Percentiles rank a stretch among this genome's conserved stretches.
Evolutionary conservation across 2,329 filamentous ascomycete genomes (phyloP).

Genomic region (Endoconidiophora polonica): DNA sequence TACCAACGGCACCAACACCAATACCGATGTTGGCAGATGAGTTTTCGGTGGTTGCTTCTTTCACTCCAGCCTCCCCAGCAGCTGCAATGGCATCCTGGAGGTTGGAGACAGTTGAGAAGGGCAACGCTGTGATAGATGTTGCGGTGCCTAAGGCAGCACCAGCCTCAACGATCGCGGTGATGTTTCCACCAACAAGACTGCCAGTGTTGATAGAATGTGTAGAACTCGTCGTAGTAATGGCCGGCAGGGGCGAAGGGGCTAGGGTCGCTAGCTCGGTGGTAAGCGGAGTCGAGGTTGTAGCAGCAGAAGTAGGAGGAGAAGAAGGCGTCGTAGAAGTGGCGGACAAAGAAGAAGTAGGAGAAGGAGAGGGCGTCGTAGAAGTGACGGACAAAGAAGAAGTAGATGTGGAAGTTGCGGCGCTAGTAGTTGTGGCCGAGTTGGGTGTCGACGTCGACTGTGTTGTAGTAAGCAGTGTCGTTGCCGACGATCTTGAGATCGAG

Average conservation of each 20-base stretch:
- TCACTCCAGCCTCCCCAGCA: neutral
- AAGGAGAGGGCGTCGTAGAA: neutral
- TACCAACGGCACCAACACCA: slow-evolving; percentile 9
- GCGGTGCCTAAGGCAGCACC: neutral
- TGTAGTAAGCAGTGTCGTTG: neutral
- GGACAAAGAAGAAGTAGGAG: neutral
- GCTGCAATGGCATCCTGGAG: slow-evolving; percentile 6
- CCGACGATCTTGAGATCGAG: neutral
- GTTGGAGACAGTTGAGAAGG: slow-evolving; percentile 8
- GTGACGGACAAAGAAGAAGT: neutral
- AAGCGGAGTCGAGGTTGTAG: neutral
- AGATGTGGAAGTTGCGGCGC: neutral
- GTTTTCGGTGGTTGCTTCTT: neutral
- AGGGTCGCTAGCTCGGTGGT: neutral
- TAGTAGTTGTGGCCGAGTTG: neutral
- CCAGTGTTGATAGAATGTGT: neutral
- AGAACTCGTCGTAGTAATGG: neutral
- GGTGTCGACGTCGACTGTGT: neutral
- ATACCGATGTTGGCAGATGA: slow-evolving; percentile 6
- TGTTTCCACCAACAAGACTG: neutral
- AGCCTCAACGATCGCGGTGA: slow-evolving; percentile 6
- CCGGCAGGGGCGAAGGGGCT: neutral
- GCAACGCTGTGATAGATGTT: slow-evolving; percentile 1
- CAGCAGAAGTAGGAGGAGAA: neutral
- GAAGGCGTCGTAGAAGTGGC: neutral